Conservation (phyloP, 306 rosid species). For the Castanospermum australe region DNA sequence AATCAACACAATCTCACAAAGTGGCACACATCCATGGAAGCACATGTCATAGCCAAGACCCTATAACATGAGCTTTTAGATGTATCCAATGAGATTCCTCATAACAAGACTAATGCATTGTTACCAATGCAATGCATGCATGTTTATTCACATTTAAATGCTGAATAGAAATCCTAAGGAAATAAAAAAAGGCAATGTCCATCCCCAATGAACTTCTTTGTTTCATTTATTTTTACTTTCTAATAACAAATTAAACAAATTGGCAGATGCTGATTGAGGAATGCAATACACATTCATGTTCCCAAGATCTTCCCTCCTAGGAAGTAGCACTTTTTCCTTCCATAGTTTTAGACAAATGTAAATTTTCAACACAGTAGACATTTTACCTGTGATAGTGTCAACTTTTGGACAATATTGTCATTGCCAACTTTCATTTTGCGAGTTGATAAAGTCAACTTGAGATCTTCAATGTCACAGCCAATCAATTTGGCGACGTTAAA, state of each 20-base stretch:
- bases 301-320: slow-evolving; percentile 3
- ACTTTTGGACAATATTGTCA: slow-evolving; percentile 82
- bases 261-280: neutral
- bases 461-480: slow-evolving; percentile 73
- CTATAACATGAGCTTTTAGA: slow-evolving; percentile 7
- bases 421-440: slow-evolving; percentile 83
- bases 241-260: neutral
- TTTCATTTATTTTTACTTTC: neutral
- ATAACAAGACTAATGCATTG: neutral
- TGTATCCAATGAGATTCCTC: slow-evolving; percentile 10
- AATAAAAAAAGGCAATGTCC: neutral
- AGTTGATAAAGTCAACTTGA: slow-evolving; percentile 72
- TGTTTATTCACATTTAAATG: slow-evolving; percentile 4
- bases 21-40: neutral
- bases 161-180: neutral
- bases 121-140: neutral
- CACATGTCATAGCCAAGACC: slow-evolving; percentile 1
- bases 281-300: neutral
- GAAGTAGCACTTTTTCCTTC: neutral
- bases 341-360: slow-evolving; percentile 10
- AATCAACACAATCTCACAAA: neutral
- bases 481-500: slow-evolving; percentile 63
- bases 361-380: neutral
- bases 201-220: neutral
- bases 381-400: slow-evolving; percentile 83